Base-by-base conservation (phyloP, 768 basidiomycete genomes). In the Tulasnella sp. region DNA sequence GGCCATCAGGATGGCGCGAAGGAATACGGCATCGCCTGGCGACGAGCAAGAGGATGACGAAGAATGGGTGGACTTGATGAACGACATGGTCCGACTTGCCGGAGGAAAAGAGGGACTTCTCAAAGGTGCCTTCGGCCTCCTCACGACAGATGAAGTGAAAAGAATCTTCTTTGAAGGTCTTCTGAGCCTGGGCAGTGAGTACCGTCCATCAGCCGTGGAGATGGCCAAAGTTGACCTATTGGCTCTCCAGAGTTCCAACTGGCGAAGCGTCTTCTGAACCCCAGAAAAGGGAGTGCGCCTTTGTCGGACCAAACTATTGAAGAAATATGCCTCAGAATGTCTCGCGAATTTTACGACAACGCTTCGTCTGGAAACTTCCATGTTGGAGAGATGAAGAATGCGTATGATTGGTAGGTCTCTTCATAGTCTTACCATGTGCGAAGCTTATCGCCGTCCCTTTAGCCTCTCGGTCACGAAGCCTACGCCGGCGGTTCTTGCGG, bases 281-380 rank as follows among this genome's bases (percentile, higher is more conserved):
- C 89, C 19, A 86, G 86, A 36, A 87, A 86, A 42, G 82, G 82
- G 5, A 88, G 89, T 38, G 82, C 92, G 1, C 86, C 86, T 0
- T 85, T 97, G 24, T 86, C 87, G 39, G 82, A 87, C 36, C 84
- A 86, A 34, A 85, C 85, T 5, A 85, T 94, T 6, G 96, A 98
- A 85, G 90, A 92, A 42, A 90, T 97, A 18, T 96, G 95, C 82
- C 86, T 99, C 27, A 84, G 90, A 1, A 91, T 91, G 62, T 95
- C 94, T 3, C 89, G 91, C 72, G 98, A 99, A 86, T 91, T 98
- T 81, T 99, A 99, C 85, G 96, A 98, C 84, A 98, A 98, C 82
- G 94, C 98, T 2, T 91, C 89, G 81, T 93, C 92, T 0, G 98
- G 96, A 7, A 99, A 98, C 83, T 92, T 96, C 84, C 94, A 95